Evolutionary conservation across 306 rosid genomes (phyloP).

Genomic region (Biancaea sappan): DNA sequence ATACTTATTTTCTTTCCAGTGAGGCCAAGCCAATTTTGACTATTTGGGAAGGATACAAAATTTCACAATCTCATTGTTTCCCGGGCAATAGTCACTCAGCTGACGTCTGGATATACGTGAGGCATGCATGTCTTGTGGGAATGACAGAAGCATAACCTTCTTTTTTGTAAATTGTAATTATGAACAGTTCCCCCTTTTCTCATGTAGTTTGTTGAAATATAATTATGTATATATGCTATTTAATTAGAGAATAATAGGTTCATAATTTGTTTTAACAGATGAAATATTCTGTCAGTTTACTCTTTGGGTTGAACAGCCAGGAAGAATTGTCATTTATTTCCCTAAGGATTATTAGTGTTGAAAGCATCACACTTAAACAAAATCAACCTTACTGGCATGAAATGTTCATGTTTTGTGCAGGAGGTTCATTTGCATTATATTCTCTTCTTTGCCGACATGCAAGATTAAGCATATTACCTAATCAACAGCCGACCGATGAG

Average conservation of each 20-base stretch:
- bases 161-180: neutral
- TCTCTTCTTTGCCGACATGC: constrained; percentile 77
- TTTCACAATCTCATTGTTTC: constrained; percentile 12
- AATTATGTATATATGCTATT: constrained; percentile 5
- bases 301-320: neutral
- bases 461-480: constrained; percentile 58
- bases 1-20: neutral
- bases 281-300: constrained; percentile 17
- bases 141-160: neutral
- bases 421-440: constrained; percentile 81
- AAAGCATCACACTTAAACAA: neutral
- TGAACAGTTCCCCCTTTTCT: constrained; percentile 10
- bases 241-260: neutral
- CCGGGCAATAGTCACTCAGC: neutral
- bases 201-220: neutral
- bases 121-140: neutral
- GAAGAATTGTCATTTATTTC: constrained; percentile 12
- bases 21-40: constrained; percentile 20
- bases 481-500: constrained; percentile 65
- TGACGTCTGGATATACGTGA: neutral
- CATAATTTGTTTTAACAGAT: neutral
- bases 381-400: constrained; percentile 30
- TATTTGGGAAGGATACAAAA: neutral
- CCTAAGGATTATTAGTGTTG: neutral
- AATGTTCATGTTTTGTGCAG: constrained; percentile 48